phyloP scores from a whole-genome alignment of 805 yeast genomes.

The Metschnikowia drakensbergensis region DNA sequence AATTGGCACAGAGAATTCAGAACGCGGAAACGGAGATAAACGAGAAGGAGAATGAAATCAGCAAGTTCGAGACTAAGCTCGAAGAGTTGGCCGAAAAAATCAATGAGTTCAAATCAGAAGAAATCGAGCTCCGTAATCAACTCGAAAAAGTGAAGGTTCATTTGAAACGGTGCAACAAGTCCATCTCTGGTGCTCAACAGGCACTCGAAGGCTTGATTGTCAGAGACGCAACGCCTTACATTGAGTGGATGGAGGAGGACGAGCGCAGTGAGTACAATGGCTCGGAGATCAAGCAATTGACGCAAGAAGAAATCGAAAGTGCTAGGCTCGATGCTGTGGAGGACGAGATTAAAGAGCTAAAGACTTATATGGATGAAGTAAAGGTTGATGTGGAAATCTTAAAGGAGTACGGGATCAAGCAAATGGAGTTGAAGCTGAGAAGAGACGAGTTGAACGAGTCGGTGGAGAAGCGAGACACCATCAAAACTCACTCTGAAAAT shows the following conservation, averaged over 20 bases:
- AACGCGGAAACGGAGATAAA: slow-evolving; percentile 34
- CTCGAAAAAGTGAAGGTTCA: slow-evolving; percentile 52
- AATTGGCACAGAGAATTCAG: slow-evolving; percentile 26
- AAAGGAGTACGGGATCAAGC: slow-evolving; percentile 69
- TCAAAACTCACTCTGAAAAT: slow-evolving; percentile 59
- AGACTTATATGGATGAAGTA: slow-evolving; percentile 51
- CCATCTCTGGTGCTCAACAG: slow-evolving; percentile 34
- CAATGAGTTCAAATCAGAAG: slow-evolving; percentile 57
- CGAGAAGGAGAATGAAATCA: slow-evolving; percentile 38
- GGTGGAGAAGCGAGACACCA: slow-evolving; percentile 59
- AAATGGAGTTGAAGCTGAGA: slow-evolving; percentile 59
- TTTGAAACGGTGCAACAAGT: slow-evolving; percentile 36
- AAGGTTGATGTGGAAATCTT: slow-evolving; percentile 70
- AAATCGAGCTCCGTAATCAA: slow-evolving; percentile 62
- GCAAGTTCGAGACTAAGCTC: slow-evolving; percentile 24
- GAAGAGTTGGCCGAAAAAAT: slow-evolving; percentile 43
- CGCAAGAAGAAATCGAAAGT: slow-evolving; percentile 48
- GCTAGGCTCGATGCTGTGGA: slow-evolving; percentile 49
- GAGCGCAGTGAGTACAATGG: slow-evolving; percentile 35
- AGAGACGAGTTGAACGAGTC: slow-evolving; percentile 66
- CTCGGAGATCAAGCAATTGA: slow-evolving; percentile 38
- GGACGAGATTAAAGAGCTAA: slow-evolving; percentile 50
- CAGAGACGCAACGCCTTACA: slow-evolving; percentile 51
- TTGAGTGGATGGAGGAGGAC: slow-evolving; percentile 47
- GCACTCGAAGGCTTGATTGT: slow-evolving; percentile 43